Base-by-base conservation (phyloP, 1,139 yeast species). In the Sugiyamaella sp. region DNA sequence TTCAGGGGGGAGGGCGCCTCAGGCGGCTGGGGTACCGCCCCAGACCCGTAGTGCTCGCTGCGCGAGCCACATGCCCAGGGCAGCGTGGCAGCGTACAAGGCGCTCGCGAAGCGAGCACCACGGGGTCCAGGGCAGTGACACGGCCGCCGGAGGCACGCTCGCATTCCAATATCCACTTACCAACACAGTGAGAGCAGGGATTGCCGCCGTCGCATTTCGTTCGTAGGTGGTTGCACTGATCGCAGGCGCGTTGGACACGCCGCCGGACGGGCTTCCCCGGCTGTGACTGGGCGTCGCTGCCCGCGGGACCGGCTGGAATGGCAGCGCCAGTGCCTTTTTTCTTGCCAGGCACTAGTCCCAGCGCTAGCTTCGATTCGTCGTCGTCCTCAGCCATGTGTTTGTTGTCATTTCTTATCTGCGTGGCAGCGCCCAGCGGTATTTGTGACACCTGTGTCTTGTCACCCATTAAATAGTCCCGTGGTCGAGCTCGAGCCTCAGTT, bases 201-300 rank as follows among this genome's bases (percentile, higher is more conserved):
- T 62, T 61, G 29, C 61, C 60, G 1, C 78, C 78, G 53, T 74
- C 74, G 58, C 78, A 74, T 54, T 72, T 73, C 3, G 76, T 72
- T 46, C 77, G 64, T 42, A 71, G 67, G 44, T 67, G 66, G 56
- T 74, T 73, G 61, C 78, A 74, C 27, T 67, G 67, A 57, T 74
- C 78, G 55, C 78, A 74, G 1, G 78, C 78, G 33, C 76, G 54
- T 12, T 66, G 63, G 25, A 67, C 66, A n/a, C 71, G 62, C 20
- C 44, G 41, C 14, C 52, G 47, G 4, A 27, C 45, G 2, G 32
- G 43, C 39, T 47, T 47, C 21, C 48, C 48, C 10, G 19, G 17
- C 16, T 32, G 39, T 22, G 43, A 20, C 20, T 29, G 25, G 12
- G 14, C 9, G 19, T 24, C 39, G 29, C 29, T 10, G 35, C n/a